Conservation (phyloP, 495 filamentous ascomycete genomes). For the Bombardia bombarda region DNA sequence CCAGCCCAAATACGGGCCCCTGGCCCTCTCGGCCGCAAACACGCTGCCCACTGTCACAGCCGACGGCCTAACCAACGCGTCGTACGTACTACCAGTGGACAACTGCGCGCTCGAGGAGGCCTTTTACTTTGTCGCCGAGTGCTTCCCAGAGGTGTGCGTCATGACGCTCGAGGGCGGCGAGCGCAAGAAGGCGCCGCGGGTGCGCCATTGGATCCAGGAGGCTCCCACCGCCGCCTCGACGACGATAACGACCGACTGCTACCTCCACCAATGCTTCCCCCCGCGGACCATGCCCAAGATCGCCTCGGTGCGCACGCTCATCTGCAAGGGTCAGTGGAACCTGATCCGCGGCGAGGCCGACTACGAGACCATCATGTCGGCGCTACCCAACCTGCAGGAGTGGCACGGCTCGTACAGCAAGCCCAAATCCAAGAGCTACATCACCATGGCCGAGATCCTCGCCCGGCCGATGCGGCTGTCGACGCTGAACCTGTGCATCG, state of each 20-base stretch:
- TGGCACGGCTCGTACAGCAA: conserved; percentile 66
- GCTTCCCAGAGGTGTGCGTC: conserved; percentile 52
- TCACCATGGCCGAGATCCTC: conserved; percentile 54
- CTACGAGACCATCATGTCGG: conserved; percentile 49
- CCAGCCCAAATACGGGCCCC: conserved; percentile 40
- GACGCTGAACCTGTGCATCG: conserved; percentile 57
- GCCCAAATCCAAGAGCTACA: conserved; percentile 58
- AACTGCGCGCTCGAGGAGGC: conserved; percentile 63
- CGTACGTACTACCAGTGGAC: conserved; percentile 47
- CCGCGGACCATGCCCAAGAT: conserved; percentile 20
- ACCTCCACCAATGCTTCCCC: too few relatives aligned
- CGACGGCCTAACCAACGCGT: conserved; percentile 41
- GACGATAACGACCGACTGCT: too few relatives aligned
- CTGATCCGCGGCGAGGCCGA: conserved; percentile 59
- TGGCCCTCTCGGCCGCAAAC: conserved; percentile 32
- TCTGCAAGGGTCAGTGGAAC: conserved; percentile 71
- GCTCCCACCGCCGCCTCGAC: too few relatives aligned
- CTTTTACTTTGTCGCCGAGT: conserved; percentile 48
- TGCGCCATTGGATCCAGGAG: conserved; percentile 45
- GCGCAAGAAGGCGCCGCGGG: conserved; percentile 58
- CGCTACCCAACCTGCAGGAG: conserved; percentile 57
- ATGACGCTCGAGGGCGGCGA: conserved; percentile 72
- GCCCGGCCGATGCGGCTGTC: conserved; percentile 43
- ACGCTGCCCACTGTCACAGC: conserved; percentile 38
- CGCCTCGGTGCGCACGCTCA: conserved; percentile 45